Evolutionary conservation across 2,329 filamentous ascomycete species (phyloP).

Genomic region (Colletotrichum somersetense): DNA sequence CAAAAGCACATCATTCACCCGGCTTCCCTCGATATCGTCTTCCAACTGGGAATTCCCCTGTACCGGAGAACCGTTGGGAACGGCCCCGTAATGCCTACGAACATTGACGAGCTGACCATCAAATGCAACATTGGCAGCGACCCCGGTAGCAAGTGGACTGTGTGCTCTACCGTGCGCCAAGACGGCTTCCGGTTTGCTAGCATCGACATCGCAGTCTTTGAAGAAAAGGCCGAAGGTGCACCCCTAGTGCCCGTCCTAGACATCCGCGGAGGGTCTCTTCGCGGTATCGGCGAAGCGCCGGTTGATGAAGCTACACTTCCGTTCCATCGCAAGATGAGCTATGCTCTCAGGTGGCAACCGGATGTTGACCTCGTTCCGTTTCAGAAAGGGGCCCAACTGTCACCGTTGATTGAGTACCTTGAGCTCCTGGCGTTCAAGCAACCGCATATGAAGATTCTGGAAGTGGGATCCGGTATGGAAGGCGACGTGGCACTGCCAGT

Average conservation of each 20-base stretch:
- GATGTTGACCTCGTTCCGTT: constrained; percentile 7
- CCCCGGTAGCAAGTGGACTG: neutral
- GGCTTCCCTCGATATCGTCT: constrained; percentile 47
- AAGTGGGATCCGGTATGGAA: constrained; percentile 58
- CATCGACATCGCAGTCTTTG: neutral
- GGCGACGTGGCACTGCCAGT: constrained; percentile 52
- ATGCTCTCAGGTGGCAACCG: constrained; percentile 8
- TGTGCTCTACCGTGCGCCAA: neutral
- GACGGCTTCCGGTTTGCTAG: constrained; percentile 6
- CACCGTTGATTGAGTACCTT: constrained; percentile 12
- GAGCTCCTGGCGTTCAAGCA: constrained; percentile 28
- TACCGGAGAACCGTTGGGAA: constrained; percentile 12
- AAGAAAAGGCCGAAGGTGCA: neutral
- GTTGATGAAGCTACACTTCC: neutral
- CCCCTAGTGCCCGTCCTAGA: neutral
- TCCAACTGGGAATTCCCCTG: constrained; percentile 1
- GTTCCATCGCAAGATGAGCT: constrained; percentile 11
- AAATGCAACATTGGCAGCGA: neutral
- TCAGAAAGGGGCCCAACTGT: too few species aligned
- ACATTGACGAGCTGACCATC: constrained; percentile 3
- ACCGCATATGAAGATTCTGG: constrained; percentile 45
- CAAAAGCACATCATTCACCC: constrained; percentile 49
- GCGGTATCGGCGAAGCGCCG: constrained; percentile 9
- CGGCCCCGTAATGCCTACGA: constrained; percentile 14
- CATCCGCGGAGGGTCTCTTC: neutral